These are phyloP conservation scores for Crithidia bombi DNA, from an alignment of 208 protist species.

Conservation along the genomic window DNA sequence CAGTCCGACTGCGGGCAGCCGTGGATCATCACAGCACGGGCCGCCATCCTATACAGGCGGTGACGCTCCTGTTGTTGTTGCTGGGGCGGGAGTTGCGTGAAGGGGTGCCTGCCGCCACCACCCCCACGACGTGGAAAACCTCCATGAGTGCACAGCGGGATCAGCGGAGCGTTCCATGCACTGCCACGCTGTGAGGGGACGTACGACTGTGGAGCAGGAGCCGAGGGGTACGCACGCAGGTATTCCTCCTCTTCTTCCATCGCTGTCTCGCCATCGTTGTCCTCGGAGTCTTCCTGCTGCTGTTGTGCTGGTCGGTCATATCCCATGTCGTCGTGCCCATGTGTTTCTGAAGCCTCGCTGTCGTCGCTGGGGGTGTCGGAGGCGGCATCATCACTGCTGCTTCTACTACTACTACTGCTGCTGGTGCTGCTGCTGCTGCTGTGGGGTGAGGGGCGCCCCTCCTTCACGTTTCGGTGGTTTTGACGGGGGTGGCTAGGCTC, in stretches of 20 bases:
- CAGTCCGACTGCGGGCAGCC: neutral
- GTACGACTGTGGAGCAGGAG: neutral
- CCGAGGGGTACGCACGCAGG: neutral
- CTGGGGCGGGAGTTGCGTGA: neutral
- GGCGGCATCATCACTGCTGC: neutral
- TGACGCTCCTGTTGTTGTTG: conserved; percentile 1
- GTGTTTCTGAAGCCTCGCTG: neutral
- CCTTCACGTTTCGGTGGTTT: neutral
- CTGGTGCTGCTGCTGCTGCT: conserved; percentile 3
- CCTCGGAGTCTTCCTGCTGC: neutral
- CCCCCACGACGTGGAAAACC: too few relatives aligned
- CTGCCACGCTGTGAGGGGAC: too few relatives aligned
- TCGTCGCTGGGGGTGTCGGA: neutral
- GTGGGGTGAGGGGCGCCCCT: neutral
- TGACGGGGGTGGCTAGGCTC: neutral
- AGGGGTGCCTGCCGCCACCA: neutral
- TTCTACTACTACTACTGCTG: neutral
- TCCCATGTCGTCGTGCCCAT: neutral
- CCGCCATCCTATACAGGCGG: neutral
- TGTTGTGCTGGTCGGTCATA: neutral
- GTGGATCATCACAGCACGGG: neutral
- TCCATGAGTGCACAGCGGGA: too few relatives aligned
- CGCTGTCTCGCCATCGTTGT: neutral
- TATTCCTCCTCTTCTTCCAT: conserved; percentile 1
- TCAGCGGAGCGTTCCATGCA: too few relatives aligned